These are phyloP conservation scores for Ascochyta lentis DNA, from an alignment of 2,329 filamentous ascomycete species.

Conservation along the genomic window DNA sequence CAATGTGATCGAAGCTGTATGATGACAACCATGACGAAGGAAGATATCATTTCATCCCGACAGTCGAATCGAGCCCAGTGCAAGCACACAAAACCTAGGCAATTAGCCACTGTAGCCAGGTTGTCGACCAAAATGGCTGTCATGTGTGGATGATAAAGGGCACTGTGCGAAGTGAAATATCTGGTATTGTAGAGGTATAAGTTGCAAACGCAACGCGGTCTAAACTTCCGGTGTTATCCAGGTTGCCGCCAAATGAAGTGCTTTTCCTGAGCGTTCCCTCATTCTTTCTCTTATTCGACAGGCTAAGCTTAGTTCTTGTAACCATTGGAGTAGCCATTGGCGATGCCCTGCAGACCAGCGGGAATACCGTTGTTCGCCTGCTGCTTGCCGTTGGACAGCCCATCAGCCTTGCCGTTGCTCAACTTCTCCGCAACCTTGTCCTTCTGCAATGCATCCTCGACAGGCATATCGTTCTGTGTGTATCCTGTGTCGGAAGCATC, in stretches of 20 bases:
- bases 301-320: slow-evolving; percentile 34
- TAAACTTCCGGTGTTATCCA: background rate
- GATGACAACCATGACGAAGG: too few species aligned
- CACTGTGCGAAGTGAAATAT: slow-evolving; percentile 1
- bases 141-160: too few species aligned
- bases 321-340: slow-evolving; percentile 42
- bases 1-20: too few species aligned
- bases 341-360: slow-evolving; percentile 28
- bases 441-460: slow-evolving; percentile 40
- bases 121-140: too few species aligned
- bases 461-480: slow-evolving; percentile 54
- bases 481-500: slow-evolving; percentile 73
- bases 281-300: background rate
- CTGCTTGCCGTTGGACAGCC: slow-evolving; percentile 25
- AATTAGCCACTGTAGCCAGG: too few species aligned
- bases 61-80: too few species aligned
- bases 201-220: slow-evolving; percentile 12
- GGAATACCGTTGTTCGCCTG: slow-evolving; percentile 23
- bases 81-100: too few species aligned
- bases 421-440: slow-evolving; percentile 33
- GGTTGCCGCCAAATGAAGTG: slow-evolving; percentile 4
- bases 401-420: slow-evolving; percentile 31
- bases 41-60: too few species aligned
- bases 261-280: slow-evolving; percentile 6
- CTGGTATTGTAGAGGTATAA: slow-evolving; percentile 14